phyloP scores from a whole-genome alignment of 108 stramenopile genomes.

The Cyclotella sp. region DNA sequence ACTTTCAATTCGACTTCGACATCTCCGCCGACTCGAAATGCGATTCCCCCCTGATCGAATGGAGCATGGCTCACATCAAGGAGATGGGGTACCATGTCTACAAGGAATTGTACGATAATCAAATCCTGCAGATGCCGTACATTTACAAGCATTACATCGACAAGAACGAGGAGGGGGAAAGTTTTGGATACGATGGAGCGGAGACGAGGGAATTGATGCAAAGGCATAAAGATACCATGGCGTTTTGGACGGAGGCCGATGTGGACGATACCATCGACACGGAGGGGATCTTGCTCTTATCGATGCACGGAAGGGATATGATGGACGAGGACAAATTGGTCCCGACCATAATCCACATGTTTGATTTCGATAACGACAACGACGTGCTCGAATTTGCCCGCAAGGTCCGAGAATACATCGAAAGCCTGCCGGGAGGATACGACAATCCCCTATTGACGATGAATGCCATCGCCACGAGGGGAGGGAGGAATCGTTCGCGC shows the following conservation, averaged over 20 bases:
- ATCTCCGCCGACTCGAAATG: slow-evolving; percentile 6
- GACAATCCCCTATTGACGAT: slow-evolving; percentile 41
- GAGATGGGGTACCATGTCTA: slow-evolving; percentile 32
- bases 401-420: slow-evolving; percentile 17
- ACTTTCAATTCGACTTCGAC: slow-evolving; percentile 11
- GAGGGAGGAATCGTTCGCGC: slow-evolving; percentile 10
- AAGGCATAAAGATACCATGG: slow-evolving; percentile 21
- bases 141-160: slow-evolving; percentile 44
- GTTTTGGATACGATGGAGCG: slow-evolving; percentile 24
- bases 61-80: slow-evolving; percentile 12
- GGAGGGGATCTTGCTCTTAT: slow-evolving; percentile 16
- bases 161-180: slow-evolving; percentile 24
- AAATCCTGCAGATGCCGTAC: slow-evolving; percentile 29
- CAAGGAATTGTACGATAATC: slow-evolving; percentile 22
- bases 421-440: slow-evolving; percentile 20
- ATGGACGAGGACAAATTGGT: slow-evolving; percentile 30
- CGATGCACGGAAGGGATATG: slow-evolving; percentile 32
- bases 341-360: slow-evolving; percentile 28
- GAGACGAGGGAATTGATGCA: slow-evolving; percentile 12
- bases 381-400: slow-evolving; percentile 9
- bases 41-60: slow-evolving; percentile 19
- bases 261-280: slow-evolving; percentile 14
- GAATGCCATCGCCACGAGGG: slow-evolving; percentile 37
- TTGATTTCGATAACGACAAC: slow-evolving; percentile 18
- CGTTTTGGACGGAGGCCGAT: slow-evolving; percentile 32